Percentiles rank a stretch among this genome's conserved stretches.
Evolutionary conservation across 805 yeast species (phyloP).

Genomic region (Myxozyma vanderwaltii): DNA sequence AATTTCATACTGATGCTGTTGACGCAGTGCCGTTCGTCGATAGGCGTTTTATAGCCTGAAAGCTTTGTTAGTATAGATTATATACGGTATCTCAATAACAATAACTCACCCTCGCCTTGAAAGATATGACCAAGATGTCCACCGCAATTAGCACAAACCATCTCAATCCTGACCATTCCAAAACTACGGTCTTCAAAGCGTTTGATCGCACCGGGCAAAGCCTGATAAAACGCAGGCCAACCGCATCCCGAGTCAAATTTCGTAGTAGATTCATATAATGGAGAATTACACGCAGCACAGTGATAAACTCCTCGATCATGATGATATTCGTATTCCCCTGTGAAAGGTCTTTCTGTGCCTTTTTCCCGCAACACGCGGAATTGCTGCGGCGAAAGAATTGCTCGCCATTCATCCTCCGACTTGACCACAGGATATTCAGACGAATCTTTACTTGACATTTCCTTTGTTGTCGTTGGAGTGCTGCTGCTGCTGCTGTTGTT

Average conservation of each 20-base stretch:
- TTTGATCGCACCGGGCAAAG: slow-evolving; percentile 75
- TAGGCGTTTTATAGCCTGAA: slow-evolving; percentile 70
- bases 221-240: slow-evolving; percentile 97
- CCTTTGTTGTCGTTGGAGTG: too few species aligned
- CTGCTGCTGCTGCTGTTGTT: too few species aligned
- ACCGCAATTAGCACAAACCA: slow-evolving; percentile 84
- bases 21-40: slow-evolving; percentile 93
- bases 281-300: slow-evolving; percentile 85
- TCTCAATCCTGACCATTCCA: slow-evolving; percentile 88
- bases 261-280: slow-evolving; percentile 74
- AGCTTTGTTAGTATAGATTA: neutral
- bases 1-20: slow-evolving; percentile 82
- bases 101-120: slow-evolving; percentile 67
- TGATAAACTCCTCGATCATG: slow-evolving; percentile 62
- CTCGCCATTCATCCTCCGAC: slow-evolving; percentile 69
- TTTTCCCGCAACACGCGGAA: slow-evolving; percentile 73
- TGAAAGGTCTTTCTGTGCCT: slow-evolving; percentile 68
- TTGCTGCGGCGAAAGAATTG: slow-evolving; percentile 72
- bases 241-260: slow-evolving; percentile 94
- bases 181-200: slow-evolving; percentile 59
- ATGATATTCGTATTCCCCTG: slow-evolving; percentile 58
- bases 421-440: slow-evolving; percentile 19
- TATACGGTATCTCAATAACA: neutral
- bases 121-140: slow-evolving; percentile 97
- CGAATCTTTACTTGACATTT: slow-evolving; percentile 6